Conservation (phyloP, 73 alveolate genomes). For the Symbiodinium pilosum region DNA sequence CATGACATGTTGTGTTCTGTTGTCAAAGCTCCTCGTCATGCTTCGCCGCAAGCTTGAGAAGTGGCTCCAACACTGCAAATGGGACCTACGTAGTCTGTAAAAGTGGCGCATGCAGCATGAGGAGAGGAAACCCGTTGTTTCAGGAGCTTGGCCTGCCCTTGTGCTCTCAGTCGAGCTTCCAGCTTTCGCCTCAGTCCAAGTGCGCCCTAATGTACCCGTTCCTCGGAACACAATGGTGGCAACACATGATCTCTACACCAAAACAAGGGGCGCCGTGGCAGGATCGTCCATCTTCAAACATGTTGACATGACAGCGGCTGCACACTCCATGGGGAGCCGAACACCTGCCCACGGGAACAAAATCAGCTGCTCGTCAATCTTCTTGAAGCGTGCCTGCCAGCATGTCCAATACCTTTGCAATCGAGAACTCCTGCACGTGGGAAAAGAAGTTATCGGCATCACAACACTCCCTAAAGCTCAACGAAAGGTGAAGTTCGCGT, state of each 20-base stretch:
- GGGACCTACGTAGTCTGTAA: constrained; percentile 7
- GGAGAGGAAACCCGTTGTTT: too few species aligned
- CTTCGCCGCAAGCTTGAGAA: constrained; percentile 38
- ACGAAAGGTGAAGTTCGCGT: too few species aligned
- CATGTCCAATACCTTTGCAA: constrained; percentile 28
- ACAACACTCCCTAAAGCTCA: too few species aligned
- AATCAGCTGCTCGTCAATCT: background rate
- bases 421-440: constrained; percentile 23
- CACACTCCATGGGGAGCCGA: constrained; percentile 34
- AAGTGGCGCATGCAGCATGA: background rate
- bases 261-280: constrained; percentile 19
- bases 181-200: constrained; percentile 63
- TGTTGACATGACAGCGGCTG: constrained; percentile 25
- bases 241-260: background rate
- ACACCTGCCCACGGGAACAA: background rate
- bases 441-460: too few species aligned
- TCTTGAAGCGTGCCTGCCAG: constrained; percentile 8
- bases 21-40: constrained; percentile 55
- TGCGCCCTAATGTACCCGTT: too few species aligned
- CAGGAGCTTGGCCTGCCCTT: constrained; percentile 32
- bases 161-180: constrained; percentile 29
- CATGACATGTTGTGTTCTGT: too few species aligned
- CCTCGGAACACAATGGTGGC: too few species aligned
- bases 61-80: constrained; percentile 64
- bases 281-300: constrained; percentile 35